Evolutionary conservation across 352 stramenopile genomes (phyloP).

Genomic region (Globisporangium spinosum): DNA sequence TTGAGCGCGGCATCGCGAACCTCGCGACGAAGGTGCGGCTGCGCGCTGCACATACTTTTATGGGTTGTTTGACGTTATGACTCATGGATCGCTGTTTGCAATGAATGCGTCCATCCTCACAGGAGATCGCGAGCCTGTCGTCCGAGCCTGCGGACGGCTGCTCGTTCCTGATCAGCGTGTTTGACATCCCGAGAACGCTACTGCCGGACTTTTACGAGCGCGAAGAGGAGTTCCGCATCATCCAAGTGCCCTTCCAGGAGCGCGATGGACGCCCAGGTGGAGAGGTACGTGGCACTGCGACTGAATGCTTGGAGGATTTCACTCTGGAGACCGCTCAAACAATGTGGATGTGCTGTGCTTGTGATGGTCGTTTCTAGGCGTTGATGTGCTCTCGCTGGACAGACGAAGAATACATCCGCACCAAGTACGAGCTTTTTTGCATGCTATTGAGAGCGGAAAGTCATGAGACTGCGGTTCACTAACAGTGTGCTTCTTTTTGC

Average conservation of each 20-base stretch:
- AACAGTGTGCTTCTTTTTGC: not conserved
- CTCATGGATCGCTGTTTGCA: not conserved
- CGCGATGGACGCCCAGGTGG: conserved; percentile 34
- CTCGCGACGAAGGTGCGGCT: conserved; percentile 64
- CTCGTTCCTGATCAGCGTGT: conserved; percentile 70
- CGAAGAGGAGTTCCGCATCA: conserved; percentile 89
- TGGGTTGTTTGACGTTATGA: not conserved
- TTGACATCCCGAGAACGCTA: conserved; percentile 54
- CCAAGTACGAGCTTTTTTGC: conserved; percentile 23
- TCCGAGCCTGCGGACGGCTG: conserved; percentile 53
- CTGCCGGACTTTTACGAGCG: conserved; percentile 73
- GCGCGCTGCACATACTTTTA: not conserved
- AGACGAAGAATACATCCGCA: conserved; percentile 82
- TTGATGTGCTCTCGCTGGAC: conserved; percentile 87
- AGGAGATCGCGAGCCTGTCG: conserved; percentile 90
- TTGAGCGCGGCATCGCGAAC: conserved; percentile 87
- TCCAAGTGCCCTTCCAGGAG: conserved; percentile 70
- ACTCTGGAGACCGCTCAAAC: not conserved
- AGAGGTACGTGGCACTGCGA: conserved; percentile 2
- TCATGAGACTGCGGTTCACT: not conserved
- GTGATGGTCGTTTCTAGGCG: conserved; percentile 24
- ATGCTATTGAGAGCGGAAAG: not conserved
- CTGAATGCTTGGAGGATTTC: not conserved
- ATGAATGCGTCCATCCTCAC: not conserved
- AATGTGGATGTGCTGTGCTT: not conserved